phyloP scores from a whole-genome alignment of 2,329 filamentous ascomycete species.

The Aschersonia sp. region DNA sequence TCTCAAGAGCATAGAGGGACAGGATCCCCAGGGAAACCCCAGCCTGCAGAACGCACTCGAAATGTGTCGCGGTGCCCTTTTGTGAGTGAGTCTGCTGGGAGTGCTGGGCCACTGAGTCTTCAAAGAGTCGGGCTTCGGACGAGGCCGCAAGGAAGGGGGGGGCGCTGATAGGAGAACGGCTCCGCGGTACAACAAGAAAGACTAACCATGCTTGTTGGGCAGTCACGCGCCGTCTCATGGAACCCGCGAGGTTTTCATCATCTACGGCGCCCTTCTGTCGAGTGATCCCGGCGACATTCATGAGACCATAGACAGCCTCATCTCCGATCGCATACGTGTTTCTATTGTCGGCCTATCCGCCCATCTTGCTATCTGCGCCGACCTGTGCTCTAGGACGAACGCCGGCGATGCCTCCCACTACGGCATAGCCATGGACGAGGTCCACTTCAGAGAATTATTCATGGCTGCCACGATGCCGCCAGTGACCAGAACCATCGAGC shows the following conservation, averaged over 20 bases:
- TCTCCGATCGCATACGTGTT: slow-evolving; percentile 73
- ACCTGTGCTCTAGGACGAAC: slow-evolving; percentile 81
- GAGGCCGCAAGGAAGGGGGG: no score
- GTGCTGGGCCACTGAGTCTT: not conserved
- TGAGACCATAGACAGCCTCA: slow-evolving; percentile 66
- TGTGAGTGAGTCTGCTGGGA: slow-evolving; percentile 30
- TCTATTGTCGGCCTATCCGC: slow-evolving; percentile 83
- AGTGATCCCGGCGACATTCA: slow-evolving; percentile 93
- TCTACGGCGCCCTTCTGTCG: slow-evolving; percentile 82
- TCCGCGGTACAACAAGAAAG: no score
- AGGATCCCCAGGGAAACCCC: slow-evolving; percentile 59
- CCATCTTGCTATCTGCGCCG: slow-evolving; percentile 81
- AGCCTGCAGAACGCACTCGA: slow-evolving; percentile 91
- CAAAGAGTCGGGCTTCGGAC: no score
- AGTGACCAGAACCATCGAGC: slow-evolving; percentile 52
- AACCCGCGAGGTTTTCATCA: slow-evolving; percentile 80
- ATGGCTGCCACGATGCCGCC: slow-evolving; percentile 83
- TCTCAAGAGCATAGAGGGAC: slow-evolving; percentile 50
- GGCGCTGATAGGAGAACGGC: no score
- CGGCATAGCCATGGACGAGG: slow-evolving; percentile 62
- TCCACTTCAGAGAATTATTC: slow-evolving; percentile 76
- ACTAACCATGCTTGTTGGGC: slow-evolving; percentile 1
- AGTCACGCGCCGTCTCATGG: slow-evolving; percentile 87
- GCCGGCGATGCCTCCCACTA: slow-evolving; percentile 64
- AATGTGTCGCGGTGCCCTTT: slow-evolving; percentile 86